Evolutionary conservation across 176 grass and related monocot genomes (phyloP), one percentile per base, ranked within the genome.

Genomic region (Pontederia crassipes): DNA sequence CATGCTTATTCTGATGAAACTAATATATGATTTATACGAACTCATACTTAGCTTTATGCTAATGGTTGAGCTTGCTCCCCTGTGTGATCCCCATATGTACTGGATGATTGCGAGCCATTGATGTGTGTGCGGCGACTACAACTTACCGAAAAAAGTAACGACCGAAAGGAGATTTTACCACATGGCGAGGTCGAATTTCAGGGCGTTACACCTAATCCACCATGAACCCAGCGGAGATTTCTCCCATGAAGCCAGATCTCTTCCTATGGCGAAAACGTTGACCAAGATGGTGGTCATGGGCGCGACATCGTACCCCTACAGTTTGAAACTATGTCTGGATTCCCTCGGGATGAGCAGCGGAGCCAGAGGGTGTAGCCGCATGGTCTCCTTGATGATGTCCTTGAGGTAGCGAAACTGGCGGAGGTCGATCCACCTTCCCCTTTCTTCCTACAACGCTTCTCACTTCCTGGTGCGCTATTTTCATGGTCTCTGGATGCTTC

Each of bases 401-500:
- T 17, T 27, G 17, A 65, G 62, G 62, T 65, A 65, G 15, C 46
- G 18, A 45, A 65, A 49, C 12, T 67, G 35, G 24, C 9, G 15
- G 10, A 82, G 63, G 10, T 54, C 56, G 0, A 8, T 52, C 9
- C 11, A 83, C 29, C 13, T 1, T 52, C 4, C 15, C 11, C 2
- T 82, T 65, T 2, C 14, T 24, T 6, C 11, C 4, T 8, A 72
- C 13, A 13, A 63, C 32, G 8, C 4, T 8, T 8, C 53, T 28
- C 8, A 56, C 49, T 51, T 83, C 74, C 1, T 59, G 45, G 4
- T 73, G 62, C n/a, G 54, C 74, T 35, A 45, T 66, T 0, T 52
- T 48, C 69, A 83, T 72, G n/a, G 61, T 58, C 0, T 10, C 52
- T 12, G 68, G 74, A 10, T 73, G 66, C 9, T 28, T 51, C 27